Evolutionary conservation across 1,139 yeast species (phyloP).

Genomic region (Candida sp.): DNA sequence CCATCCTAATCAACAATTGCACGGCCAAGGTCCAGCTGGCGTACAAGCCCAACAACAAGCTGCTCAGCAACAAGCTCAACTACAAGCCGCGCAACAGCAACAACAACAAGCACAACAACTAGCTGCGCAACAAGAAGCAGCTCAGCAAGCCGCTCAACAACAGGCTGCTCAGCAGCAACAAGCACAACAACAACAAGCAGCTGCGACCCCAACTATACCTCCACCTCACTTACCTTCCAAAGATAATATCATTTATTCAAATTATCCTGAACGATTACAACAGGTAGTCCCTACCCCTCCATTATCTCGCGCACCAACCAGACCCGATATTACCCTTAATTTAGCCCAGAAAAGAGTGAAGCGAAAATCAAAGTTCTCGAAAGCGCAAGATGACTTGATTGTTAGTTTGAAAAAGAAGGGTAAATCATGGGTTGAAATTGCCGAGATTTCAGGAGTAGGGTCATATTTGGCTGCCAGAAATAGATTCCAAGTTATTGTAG

Average conservation of each 20-base stretch:
- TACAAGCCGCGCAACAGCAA: constrained; percentile 3
- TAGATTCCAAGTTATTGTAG: constrained; percentile 76
- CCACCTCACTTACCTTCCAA: constrained; percentile 1
- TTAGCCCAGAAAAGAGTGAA: constrained; percentile 47
- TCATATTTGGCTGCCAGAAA: constrained; percentile 73
- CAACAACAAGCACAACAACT: constrained; percentile 6
- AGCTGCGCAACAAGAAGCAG: constrained; percentile 1
- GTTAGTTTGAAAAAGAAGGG: constrained; percentile 61
- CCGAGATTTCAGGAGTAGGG: constrained; percentile 63
- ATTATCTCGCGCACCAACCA: constrained; percentile 24
- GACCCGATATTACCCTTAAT: constrained; percentile 26
- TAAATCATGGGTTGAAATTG: constrained; percentile 72
- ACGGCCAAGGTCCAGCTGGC: not conserved
- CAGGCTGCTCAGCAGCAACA: constrained; percentile 4
- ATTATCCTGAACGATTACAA: constrained; percentile 14
- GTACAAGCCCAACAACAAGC: constrained; percentile 2
- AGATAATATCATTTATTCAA: constrained; percentile 10
- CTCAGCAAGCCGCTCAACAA: constrained; percentile 8
- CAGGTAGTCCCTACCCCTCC: constrained; percentile 38
- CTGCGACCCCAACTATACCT: not conserved
- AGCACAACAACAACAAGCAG: constrained; percentile 6
- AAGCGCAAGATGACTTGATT: constrained; percentile 66
- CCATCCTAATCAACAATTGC: constrained; percentile 4
- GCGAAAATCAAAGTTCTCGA: constrained; percentile 63
- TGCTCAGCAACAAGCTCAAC: constrained; percentile 5